Percentiles rank a stretch among this genome's conserved stretches.
Conservation (phyloP, 2,329 filamentous ascomycete genomes). For the Aspergillus cejpii region DNA sequence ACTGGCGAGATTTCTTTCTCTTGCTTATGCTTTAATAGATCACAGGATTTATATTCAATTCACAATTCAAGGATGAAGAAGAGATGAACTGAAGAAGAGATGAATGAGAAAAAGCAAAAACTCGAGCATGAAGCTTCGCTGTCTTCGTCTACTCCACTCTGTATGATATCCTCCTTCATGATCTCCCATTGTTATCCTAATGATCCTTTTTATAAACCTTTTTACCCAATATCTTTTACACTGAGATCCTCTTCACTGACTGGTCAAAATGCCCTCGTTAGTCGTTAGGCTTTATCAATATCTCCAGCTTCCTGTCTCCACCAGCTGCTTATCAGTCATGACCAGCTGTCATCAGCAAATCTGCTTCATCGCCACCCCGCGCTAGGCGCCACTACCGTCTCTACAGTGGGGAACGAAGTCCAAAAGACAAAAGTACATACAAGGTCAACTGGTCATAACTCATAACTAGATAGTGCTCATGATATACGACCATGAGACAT, state of each 20-base stretch:
- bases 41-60: too few species aligned
- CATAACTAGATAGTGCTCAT: background rate
- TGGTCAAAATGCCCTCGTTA: constrained; percentile 4
- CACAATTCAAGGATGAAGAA: too few species aligned
- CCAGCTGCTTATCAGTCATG: constrained; percentile 32
- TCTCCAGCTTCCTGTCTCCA: constrained; percentile 18
- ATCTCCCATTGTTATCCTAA: background rate
- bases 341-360: constrained; percentile 5
- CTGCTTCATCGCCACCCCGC: constrained; percentile 19
- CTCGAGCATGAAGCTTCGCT: too few species aligned
- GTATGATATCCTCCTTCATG: too few species aligned
- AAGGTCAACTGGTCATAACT: constrained; percentile 1
- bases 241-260: background rate
- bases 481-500: background rate
- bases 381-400: constrained; percentile 23
- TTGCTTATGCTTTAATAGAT: too few species aligned
- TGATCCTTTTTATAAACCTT: constrained; percentile 1
- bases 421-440: background rate
- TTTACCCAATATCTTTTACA: constrained; percentile 23
- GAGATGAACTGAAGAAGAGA: constrained; percentile 3
- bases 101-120: constrained; percentile 2
- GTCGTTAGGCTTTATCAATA: too few species aligned
- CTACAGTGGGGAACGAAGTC: background rate
- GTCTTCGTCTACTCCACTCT: too few species aligned
- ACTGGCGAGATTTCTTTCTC: background rate